These are phyloP conservation scores for Eragrostis tef DNA, from an alignment of 202 grass and related monocot species.

Conservation along the genomic window DNA sequence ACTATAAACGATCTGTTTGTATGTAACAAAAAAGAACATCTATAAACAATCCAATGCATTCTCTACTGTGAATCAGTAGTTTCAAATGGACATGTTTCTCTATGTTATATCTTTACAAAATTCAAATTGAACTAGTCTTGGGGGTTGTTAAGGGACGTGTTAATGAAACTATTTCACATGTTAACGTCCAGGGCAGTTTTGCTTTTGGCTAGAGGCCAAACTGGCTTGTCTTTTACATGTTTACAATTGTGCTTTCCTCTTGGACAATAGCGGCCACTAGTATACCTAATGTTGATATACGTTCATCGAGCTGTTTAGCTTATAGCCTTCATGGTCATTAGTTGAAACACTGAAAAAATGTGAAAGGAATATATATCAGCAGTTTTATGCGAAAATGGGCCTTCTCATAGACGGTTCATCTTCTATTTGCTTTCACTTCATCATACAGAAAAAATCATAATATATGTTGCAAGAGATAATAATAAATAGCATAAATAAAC, in stretches of 20 bases:
- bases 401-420: too few relatives aligned
- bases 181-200: not conserved
- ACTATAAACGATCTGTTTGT: not conserved
- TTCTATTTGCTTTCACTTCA: too few relatives aligned
- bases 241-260: not conserved
- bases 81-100: not conserved
- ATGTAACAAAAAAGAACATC: not conserved
- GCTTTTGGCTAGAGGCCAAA: too few relatives aligned
- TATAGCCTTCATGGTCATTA: too few relatives aligned
- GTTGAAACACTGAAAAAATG: too few relatives aligned
- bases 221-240: not conserved
- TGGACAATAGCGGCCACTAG: not conserved
- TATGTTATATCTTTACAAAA: not conserved
- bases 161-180: not conserved
- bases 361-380: too few relatives aligned
- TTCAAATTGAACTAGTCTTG: not conserved
- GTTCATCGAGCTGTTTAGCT: too few relatives aligned
- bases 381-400: too few relatives aligned
- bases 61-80: not conserved
- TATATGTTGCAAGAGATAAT: too few relatives aligned
- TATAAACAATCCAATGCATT: not conserved
- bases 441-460: too few relatives aligned
- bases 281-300: too few relatives aligned
- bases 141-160: not conserved
- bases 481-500: too few relatives aligned